Conservation (phyloP, 2,329 filamentous ascomycete species). For the Pezicula carpinea region DNA sequence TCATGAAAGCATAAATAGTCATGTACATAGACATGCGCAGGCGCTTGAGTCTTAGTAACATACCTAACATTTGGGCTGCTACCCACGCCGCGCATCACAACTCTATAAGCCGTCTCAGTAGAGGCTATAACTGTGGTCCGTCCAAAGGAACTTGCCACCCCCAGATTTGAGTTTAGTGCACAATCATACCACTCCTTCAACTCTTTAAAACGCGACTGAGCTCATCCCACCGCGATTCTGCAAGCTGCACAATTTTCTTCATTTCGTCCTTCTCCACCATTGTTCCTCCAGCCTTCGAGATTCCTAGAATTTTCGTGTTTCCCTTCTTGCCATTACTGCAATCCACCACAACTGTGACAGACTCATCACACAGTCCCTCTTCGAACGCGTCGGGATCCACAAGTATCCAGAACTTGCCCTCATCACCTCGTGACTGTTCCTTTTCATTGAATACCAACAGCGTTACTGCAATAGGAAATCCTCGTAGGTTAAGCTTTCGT, state of each 20-base stretch:
- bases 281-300: slow-evolving; percentile 82
- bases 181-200: slow-evolving; percentile 7
- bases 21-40: no score
- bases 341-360: slow-evolving; percentile 79
- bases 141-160: background rate
- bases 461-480: slow-evolving; percentile 70
- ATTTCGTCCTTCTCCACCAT: slow-evolving; percentile 61
- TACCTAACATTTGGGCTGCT: no score
- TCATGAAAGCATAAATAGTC: no score
- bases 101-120: no score
- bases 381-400: slow-evolving; percentile 88
- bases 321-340: slow-evolving; percentile 33
- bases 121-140: no score
- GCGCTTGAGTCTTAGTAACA: no score
- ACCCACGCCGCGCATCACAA: no score
- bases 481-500: slow-evolving; percentile 52
- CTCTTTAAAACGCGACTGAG: slow-evolving; percentile 17
- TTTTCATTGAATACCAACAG: slow-evolving; percentile 72
- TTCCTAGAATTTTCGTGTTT: slow-evolving; percentile 54
- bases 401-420: slow-evolving; percentile 67
- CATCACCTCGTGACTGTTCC: slow-evolving; percentile 34
- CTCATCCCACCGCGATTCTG: slow-evolving; percentile 61
- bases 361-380: slow-evolving; percentile 78
- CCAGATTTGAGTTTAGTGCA: background rate
- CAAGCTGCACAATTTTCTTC: slow-evolving; percentile 52